Conservation (phyloP, 2,329 filamentous ascomycete species). For the Pseudogymnoascus sp. region DNA sequence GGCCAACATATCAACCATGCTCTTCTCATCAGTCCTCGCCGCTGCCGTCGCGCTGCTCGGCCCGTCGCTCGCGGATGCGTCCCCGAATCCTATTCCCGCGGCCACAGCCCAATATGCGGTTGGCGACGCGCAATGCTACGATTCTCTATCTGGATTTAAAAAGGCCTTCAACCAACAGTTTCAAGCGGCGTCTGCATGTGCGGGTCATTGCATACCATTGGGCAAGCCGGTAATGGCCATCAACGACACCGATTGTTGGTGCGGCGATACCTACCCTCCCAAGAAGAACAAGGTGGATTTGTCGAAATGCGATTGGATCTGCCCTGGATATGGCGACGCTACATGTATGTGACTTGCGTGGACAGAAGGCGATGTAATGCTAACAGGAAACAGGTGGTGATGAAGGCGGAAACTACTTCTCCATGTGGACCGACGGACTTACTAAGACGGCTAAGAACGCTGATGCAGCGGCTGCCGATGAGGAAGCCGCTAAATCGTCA, state of each 20-base stretch:
- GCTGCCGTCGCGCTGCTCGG: not conserved
- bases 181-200: conserved; percentile 17
- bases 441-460: not conserved
- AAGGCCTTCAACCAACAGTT: conserved; percentile 21
- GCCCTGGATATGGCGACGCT: conserved; percentile 23
- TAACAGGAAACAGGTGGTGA: not conserved
- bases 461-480: not conserved
- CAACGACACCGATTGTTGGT: conserved; percentile 23
- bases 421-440: not conserved
- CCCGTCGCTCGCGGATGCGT: not conserved
- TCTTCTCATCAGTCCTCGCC: not conserved
- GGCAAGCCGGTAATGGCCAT: conserved; percentile 12
- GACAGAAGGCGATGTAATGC: not conserved
- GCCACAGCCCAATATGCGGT: not conserved
- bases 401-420: not conserved
- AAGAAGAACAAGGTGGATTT: conserved; percentile 15
- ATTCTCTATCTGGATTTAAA: not conserved
- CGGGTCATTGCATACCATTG: not conserved
- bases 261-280: conserved; percentile 24
- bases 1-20: not conserved
- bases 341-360: conserved; percentile 20
- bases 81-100: too few relatives aligned
- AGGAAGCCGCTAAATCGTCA: not conserved
- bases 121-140: not conserved
- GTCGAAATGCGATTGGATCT: conserved; percentile 20